Base-by-base conservation (phyloP, 108 stramenopile species). In the Nitzschia sp. region DNA sequence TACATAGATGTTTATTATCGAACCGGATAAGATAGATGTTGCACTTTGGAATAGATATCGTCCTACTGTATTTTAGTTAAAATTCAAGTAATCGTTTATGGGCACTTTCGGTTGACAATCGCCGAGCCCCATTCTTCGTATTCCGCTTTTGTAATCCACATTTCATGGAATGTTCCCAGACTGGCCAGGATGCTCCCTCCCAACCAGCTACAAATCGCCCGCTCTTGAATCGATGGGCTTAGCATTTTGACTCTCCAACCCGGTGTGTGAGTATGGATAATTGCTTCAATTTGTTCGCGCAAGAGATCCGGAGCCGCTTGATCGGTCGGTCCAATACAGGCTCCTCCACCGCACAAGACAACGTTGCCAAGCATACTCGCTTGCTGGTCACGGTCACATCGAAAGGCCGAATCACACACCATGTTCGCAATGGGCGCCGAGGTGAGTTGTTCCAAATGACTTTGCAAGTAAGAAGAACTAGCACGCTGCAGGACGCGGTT, bases 131-230 rank as follows among this genome's bases (percentile, higher is more conserved):
- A 89, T 79, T 99, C 99, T 59, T 97, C 95, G 66, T 97, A 99
- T 58, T 99, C 97, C 25, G 72, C 73, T 62, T 85, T 92, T 2
- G 95, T 91, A 29, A 98, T 90, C 96, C 97, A 99, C 92, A 98
- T 96, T 46, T 94, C 93, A 81, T 96, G 89, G 84, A 99, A 99
- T 22, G 91, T 96, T 17, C 96, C 94, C 58, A 99, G 75, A 60
- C 96, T 96, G n/a, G 93, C 97, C 58, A 98, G 63, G 53, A 99
- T 97, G 44, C 92, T 92, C 28, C 96, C 98, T 30, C 98, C 98
- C 38, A 97, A 70, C 98, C 98, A 99, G 27, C 79, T 87, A 33
- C 85, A 83, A 53, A 92, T 73, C 26, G 83, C 78, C 21, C 92
- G 80, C 60, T 96, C 94, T 41, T 69, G 66, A 27, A 81, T 66